A percentile compares a stretch with the other conserved stretches of the same genome.
phyloP scores from a whole-genome alignment of 2,329 filamentous ascomycete species.

The Dactylonectria estremocensis region DNA sequence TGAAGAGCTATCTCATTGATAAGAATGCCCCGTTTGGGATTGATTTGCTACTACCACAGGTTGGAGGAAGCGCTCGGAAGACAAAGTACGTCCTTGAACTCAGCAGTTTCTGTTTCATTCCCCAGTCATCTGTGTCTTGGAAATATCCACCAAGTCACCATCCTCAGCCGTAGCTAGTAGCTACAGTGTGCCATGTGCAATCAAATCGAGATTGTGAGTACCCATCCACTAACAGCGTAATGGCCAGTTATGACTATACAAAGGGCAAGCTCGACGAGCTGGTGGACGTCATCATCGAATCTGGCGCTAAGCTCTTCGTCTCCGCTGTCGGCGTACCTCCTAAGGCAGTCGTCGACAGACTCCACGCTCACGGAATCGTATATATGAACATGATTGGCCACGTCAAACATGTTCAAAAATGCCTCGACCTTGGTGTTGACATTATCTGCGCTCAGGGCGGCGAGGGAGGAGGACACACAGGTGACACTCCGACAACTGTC shows the following conservation, averaged over 20 bases:
- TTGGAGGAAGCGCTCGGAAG: constrained; percentile 94
- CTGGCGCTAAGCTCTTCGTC: constrained; percentile 92
- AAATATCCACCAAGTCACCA: not conserved
- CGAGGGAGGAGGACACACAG: constrained; percentile 96
- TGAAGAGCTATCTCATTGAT: constrained; percentile 89
- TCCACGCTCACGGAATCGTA: constrained; percentile 89
- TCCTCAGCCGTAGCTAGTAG: not conserved
- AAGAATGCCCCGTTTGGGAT: constrained; percentile 97
- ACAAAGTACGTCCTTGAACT: constrained; percentile 76
- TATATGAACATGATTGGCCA: constrained; percentile 99
- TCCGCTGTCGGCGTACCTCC: constrained; percentile 96
- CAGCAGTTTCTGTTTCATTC: no score
- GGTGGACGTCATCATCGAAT: constrained; percentile 92
- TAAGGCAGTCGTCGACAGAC: constrained; percentile 87
- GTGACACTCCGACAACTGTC: constrained; percentile 91
- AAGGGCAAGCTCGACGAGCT: constrained; percentile 97
- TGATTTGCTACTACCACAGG: constrained; percentile 92
- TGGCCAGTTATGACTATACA: constrained; percentile 94
- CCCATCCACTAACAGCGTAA: constrained; percentile 27
- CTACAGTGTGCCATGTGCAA: not conserved
- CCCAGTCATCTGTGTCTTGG: not conserved
- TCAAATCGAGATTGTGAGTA: not conserved
- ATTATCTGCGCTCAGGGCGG: constrained; percentile 99
- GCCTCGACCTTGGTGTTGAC: constrained; percentile 90
- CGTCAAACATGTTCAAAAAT: constrained; percentile 99